Base-by-base conservation (phyloP, 352 stramenopile species). In the Globisporangium abappressorium region DNA sequence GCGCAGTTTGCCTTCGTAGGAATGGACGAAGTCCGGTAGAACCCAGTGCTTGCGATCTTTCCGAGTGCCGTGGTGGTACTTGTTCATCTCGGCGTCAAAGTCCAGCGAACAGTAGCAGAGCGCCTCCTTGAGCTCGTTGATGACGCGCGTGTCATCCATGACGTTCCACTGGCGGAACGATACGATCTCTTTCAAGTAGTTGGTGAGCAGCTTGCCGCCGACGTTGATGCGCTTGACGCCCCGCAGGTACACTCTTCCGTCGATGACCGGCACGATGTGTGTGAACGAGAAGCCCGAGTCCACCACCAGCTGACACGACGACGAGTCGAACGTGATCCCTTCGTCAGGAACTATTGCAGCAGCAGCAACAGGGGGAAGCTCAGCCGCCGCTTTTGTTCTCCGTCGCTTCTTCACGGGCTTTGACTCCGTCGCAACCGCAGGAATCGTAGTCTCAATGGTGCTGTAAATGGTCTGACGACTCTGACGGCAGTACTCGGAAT, bases 131-230 rank as follows among this genome's bases (percentile, higher is more conserved):
- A 97, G 79, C 56, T 93, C 76, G 58, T 93, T 89, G 38, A 93
- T 85, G 22, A 93, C 70, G 9, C 64, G 65, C 28, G 80, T 81
- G 38, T 92, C 80, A 68, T 99, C 95, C 92, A 98, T 98, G 64
- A 99, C 90, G 71, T 99, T 99, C 78, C 88, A 98, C 71, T 99
- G 96, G 14, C 97, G 84, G 70, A 97, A 99, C 12, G 91, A 98
- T 9, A 98, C 85, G 56, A 97, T 85, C 78, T 99, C 96, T 70
- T 99, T 98, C 5, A 98, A 76, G 70, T 98, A 98, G 77, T 99
- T 98, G 2, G 96, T 98, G 64, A 99, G 77, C 59, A 99, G 72
- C 67, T 99, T 98, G 24, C 96, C 97, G 36, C 97, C 97, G 24
- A 99, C 86, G 73, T 98, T 95, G 49, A 99, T 78, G 0, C 85